These are phyloP conservation scores for Capsella rubella DNA, from an alignment of 441 rosid species.

Conservation along the genomic window DNA sequence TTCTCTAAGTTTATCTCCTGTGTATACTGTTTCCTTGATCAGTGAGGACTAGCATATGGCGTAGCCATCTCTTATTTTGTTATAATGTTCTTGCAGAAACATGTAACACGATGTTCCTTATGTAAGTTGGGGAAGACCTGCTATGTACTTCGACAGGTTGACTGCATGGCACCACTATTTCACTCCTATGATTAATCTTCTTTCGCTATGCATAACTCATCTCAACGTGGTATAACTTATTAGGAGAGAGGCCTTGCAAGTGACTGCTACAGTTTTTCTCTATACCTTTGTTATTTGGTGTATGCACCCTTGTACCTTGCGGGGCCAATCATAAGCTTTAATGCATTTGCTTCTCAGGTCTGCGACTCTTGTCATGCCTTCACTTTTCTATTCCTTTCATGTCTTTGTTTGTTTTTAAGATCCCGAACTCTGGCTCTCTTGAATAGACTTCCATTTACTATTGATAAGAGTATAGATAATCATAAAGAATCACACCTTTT, in stretches of 20 bases:
- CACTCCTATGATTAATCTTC: slow-evolving; percentile 5
- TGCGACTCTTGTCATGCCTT: slow-evolving; percentile 33
- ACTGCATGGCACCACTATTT: slow-evolving; percentile 1
- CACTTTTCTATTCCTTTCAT: slow-evolving; percentile 9
- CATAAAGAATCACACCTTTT: slow-evolving; percentile 12
- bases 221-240: slow-evolving; percentile 34
- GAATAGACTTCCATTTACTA: not conserved
- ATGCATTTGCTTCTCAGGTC: slow-evolving; percentile 95
- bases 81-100: slow-evolving; percentile 35
- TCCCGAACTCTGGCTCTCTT: not conserved
- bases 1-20: slow-evolving; percentile 5
- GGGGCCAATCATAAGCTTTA: slow-evolving; percentile 93
- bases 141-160: slow-evolving; percentile 45
- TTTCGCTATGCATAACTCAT: slow-evolving; percentile 7
- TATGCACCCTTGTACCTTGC: slow-evolving; percentile 94
- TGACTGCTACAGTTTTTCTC: slow-evolving; percentile 53
- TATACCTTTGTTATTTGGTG: slow-evolving; percentile 85
- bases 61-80: slow-evolving; percentile 20
- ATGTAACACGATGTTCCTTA: slow-evolving; percentile 37
- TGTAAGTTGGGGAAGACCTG: slow-evolving; percentile 47
- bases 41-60: not conserved
- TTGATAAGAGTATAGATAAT: not conserved
- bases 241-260: slow-evolving; percentile 70
- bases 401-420: not conserved
- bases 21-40: not conserved